Conservation (phyloP, 2,329 filamentous ascomycete species). For the Rasamsonia emersonii region DNA sequence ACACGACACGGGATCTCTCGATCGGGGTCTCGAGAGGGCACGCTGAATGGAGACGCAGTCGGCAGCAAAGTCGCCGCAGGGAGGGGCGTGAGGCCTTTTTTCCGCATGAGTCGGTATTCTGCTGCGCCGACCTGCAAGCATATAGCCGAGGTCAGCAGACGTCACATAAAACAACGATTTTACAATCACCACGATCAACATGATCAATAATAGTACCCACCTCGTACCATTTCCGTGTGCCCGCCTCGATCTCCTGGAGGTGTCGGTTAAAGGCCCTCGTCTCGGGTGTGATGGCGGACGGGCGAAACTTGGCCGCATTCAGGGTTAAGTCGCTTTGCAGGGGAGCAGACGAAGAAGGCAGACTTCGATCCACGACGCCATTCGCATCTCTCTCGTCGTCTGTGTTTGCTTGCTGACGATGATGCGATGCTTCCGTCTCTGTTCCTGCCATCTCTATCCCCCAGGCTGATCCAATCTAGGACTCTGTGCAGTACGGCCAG, state of each 20-base stretch:
- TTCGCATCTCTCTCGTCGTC: not conserved
- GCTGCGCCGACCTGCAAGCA: not conserved
- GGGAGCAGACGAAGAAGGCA: too few species aligned
- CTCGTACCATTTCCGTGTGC: conserved; percentile 1
- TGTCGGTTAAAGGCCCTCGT: conserved; percentile 1
- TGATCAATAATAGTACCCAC: too few species aligned
- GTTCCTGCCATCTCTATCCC: too few species aligned
- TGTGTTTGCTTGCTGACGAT: too few species aligned
- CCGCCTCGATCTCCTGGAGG: not conserved
- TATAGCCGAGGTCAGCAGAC: not conserved
- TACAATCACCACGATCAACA: too few species aligned
- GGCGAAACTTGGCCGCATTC: not conserved
- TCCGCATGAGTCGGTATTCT: not conserved
- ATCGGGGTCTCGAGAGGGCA: not conserved
- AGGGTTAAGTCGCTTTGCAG: conserved; percentile 1
- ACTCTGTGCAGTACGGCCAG: too few species aligned
- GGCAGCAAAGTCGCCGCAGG: not conserved
- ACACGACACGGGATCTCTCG: conserved; percentile 1
- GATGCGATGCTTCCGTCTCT: too few species aligned
- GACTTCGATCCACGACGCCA: not conserved
- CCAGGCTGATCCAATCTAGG: too few species aligned
- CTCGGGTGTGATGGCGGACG: not conserved
- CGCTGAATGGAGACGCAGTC: not conserved
- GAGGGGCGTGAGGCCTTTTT: not conserved
- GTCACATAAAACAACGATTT: not conserved